These are phyloP conservation scores for Ilex asprella DNA, from an alignment of 257 asterid genomes.

Conservation along the genomic window DNA sequence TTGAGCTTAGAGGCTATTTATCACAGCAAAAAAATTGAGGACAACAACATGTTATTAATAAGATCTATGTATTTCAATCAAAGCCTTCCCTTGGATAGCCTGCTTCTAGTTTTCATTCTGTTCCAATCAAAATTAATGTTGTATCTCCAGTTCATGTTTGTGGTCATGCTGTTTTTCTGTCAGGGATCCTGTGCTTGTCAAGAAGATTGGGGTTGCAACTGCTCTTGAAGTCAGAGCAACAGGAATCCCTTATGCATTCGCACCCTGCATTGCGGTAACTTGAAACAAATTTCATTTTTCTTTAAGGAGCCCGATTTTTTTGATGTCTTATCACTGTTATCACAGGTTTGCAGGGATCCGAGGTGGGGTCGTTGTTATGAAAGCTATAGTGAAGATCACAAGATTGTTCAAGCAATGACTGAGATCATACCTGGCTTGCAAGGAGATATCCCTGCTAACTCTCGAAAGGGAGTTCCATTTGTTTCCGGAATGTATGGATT, in stretches of 20 bases:
- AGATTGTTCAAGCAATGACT: slow-evolving; percentile 69
- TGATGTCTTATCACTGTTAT: not conserved
- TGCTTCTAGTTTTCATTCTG: no score
- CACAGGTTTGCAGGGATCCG: slow-evolving; percentile 88
- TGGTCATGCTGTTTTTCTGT: not conserved
- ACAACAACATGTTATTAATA: no score
- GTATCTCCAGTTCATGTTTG: not conserved
- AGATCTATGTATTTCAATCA: no score
- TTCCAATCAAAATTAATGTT: no score
- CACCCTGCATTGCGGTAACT: slow-evolving; percentile 61
- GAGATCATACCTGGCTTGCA: slow-evolving; percentile 88
- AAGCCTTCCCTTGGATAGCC: no score
- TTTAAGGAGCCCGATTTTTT: not conserved
- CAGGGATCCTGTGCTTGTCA: slow-evolving; percentile 57
- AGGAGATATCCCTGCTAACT: slow-evolving; percentile 65
- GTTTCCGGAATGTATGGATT: slow-evolving; percentile 63
- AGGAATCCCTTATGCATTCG: slow-evolving; percentile 54
- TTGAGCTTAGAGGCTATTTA: no score
- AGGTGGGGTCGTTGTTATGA: slow-evolving; percentile 97
- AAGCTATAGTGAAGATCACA: slow-evolving; percentile 84
- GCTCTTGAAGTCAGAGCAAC: slow-evolving; percentile 75
- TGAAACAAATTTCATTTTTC: not conserved
- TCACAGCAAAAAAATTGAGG: no score
- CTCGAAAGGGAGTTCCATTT: slow-evolving; percentile 50
- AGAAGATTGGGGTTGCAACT: slow-evolving; percentile 64